Evolutionary conservation across 495 filamentous ascomycete species (phyloP).

Genomic region (Aspergillus nanangensis): DNA sequence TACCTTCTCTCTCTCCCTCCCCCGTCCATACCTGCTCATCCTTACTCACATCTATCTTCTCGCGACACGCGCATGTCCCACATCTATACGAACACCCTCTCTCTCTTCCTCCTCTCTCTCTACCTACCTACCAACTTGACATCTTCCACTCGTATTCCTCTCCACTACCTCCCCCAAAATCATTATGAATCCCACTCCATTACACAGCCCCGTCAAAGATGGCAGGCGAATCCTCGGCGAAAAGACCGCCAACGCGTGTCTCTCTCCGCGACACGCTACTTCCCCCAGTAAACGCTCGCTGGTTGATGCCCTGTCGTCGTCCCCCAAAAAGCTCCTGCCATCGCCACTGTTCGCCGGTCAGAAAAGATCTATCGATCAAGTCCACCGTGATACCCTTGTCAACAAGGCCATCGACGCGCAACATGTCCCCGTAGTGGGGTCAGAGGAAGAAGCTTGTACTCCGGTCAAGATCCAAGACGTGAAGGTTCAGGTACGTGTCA

Average conservation of each 20-base stretch:
- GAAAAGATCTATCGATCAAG: constrained; percentile 40
- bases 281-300: constrained; percentile 33
- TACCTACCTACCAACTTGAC: neutral
- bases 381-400: constrained; percentile 27
- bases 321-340: constrained; percentile 34
- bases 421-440: constrained; percentile 6
- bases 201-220: constrained; percentile 37
- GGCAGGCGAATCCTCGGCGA: constrained; percentile 41
- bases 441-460: constrained; percentile 5
- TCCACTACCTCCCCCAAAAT: constrained; percentile 1
- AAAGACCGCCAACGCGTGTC: constrained; percentile 44
- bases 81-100: too few species aligned
- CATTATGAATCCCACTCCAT: constrained; percentile 25
- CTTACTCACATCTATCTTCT: neutral
- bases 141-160: neutral
- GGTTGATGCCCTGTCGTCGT: constrained; percentile 14
- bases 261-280: constrained; percentile 29
- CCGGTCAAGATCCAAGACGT: too few species aligned
- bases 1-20: too few species aligned
- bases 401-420: neutral
- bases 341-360: constrained; percentile 38
- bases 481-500: too few species aligned
- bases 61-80: too few species aligned
- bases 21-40: constrained; percentile 7
- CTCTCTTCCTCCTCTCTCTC: constrained; percentile 1